A percentile compares a stretch with the other conserved stretches of the same genome.
phyloP scores from a whole-genome alignment of 2,329 filamentous ascomycete genomes.

The Pseudonectria buxi region DNA sequence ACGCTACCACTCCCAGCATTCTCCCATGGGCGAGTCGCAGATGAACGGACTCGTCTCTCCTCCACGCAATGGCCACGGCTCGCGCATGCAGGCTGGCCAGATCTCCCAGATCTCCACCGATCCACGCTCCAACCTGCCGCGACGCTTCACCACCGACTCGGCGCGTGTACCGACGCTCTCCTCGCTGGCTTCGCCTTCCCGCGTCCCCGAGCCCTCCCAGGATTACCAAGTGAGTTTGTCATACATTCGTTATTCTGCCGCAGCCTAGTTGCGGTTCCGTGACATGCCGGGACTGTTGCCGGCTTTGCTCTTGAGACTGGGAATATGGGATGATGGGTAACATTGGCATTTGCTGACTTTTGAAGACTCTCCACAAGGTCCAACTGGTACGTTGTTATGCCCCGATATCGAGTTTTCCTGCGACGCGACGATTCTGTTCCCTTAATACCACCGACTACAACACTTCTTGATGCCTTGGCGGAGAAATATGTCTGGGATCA shows the following conservation, averaged over 20 bases:
- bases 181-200: constrained; percentile 48
- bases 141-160: constrained; percentile 91
- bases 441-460: background rate
- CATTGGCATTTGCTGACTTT: constrained; percentile 20
- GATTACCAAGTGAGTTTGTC: constrained; percentile 40
- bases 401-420: background rate
- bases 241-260: background rate
- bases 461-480: background rate
- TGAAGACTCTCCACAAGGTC: constrained; percentile 63
- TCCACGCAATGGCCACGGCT: constrained; percentile 61
- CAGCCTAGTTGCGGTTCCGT: background rate
- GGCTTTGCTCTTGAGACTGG: background rate
- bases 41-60: constrained; percentile 71
- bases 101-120: constrained; percentile 44
- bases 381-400: constrained; percentile 59
- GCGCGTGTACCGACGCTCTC: constrained; percentile 71
- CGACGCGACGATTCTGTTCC: constrained; percentile 2
- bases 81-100: constrained; percentile 52
- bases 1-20: constrained; percentile 70
- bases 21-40: constrained; percentile 66
- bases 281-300: background rate
- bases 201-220: constrained; percentile 39
- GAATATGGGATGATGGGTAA: background rate
- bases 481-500: background rate
- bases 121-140: constrained; percentile 69